These are phyloP conservation scores for Rhodotorula sphaerocarpa DNA, from an alignment of 768 basidiomycete genomes.

Conservation along the genomic window DNA sequence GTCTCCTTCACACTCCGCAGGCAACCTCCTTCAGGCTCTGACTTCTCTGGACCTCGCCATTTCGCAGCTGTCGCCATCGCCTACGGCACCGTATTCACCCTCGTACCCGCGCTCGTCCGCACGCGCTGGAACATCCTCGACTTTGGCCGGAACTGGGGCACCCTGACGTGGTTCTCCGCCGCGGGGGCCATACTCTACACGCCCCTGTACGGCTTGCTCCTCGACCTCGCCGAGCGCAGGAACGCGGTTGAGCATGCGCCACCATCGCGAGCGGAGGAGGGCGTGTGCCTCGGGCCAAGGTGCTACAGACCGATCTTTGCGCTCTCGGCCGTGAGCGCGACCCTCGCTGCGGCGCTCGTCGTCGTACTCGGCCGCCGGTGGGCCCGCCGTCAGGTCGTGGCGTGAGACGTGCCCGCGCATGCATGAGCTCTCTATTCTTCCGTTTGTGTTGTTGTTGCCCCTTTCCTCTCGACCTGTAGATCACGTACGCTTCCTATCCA, in stretches of 20 bases:
- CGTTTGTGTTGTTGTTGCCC: no score
- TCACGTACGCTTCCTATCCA: no score
- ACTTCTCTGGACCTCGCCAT: no score
- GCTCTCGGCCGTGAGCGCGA: conserved; percentile 9
- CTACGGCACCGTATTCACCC: conserved; percentile 30
- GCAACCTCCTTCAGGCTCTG: no score
- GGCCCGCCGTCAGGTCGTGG: background rate
- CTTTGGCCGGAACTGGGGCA: conserved; percentile 33
- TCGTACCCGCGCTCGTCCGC: conserved; percentile 21
- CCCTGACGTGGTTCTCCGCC: conserved; percentile 33
- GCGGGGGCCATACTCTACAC: conserved; percentile 29
- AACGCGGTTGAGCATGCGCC: background rate
- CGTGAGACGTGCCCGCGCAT: background rate
- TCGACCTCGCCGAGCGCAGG: conserved; percentile 13
- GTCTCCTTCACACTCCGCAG: background rate
- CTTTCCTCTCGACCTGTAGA: no score
- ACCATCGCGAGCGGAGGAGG: background rate
- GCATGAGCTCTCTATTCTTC: no score
- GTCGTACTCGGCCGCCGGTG: conserved; percentile 12
- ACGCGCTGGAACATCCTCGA: conserved; percentile 9
- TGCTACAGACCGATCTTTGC: conserved; percentile 22
- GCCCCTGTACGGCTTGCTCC: conserved; percentile 24
- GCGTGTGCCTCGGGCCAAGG: conserved; percentile 8
- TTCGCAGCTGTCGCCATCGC: conserved; percentile 6
- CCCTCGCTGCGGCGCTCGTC: conserved; percentile 3